These are phyloP conservation scores for Eucalyptus victrix DNA, from an alignment of 345 rosid species.

Conservation along the genomic window DNA sequence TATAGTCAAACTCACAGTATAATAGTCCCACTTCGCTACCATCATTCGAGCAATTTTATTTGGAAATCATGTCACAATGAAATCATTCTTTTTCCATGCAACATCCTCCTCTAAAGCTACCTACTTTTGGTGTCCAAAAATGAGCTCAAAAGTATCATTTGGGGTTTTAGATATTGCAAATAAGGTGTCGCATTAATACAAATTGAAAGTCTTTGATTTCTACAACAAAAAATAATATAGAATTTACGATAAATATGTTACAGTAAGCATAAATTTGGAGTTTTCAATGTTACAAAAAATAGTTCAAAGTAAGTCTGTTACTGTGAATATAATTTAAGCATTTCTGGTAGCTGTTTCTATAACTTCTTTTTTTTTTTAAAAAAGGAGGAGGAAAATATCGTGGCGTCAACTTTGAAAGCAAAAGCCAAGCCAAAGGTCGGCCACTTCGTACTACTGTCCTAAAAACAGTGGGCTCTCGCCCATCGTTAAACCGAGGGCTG, in stretches of 20 bases:
- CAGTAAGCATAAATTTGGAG: accelerated
- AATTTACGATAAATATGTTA: accelerated
- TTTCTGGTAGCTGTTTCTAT: neutral
- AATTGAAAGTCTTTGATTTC: neutral
- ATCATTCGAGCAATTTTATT: neutral
- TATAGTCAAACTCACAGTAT: neutral
- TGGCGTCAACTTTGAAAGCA: neutral
- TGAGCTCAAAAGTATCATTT: neutral
- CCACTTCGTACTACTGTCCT: neutral
- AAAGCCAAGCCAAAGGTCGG: neutral
- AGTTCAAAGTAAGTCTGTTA: accelerated
- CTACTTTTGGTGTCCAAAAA: neutral
- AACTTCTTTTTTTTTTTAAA: neutral
- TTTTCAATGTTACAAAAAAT: neutral
- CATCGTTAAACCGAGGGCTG: neutral
- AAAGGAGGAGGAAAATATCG: neutral
- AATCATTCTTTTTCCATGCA: neutral
- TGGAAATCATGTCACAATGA: neutral
- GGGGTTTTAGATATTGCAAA: too few species aligned
- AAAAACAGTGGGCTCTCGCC: neutral
- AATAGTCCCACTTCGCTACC: neutral
- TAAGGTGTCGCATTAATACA: neutral
- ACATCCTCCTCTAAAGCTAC: neutral
- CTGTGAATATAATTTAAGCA: accelerated
- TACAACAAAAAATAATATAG: accelerated